These are phyloP conservation scores for Hymenoscyphus infarciens DNA, from an alignment of 2,329 filamentous ascomycete species.

Conservation along the genomic window DNA sequence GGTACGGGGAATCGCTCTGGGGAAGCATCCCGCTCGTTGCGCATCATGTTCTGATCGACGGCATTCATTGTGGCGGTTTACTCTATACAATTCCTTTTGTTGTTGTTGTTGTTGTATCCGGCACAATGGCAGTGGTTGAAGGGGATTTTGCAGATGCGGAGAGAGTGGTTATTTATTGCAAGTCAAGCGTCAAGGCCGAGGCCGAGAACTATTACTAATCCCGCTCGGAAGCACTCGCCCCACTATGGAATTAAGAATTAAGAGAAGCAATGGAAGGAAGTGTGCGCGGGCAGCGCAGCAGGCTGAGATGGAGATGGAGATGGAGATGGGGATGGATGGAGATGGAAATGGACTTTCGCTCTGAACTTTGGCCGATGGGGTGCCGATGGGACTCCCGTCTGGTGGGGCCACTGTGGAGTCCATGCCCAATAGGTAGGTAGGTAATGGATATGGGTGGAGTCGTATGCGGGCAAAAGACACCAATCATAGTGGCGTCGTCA, in stretches of 20 bases:
- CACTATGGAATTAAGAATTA: neutral
- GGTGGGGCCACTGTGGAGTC: too few relatives aligned
- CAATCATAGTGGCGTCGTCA: neutral
- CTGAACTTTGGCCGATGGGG: neutral
- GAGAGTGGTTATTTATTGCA: neutral
- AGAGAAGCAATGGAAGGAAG: too few relatives aligned
- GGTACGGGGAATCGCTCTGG: constrained; percentile 35
- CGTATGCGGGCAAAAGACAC: neutral
- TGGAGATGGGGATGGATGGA: neutral
- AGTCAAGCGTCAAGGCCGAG: neutral
- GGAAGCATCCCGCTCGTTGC: constrained; percentile 50
- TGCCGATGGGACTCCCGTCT: too few relatives aligned
- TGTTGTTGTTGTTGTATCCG: neutral
- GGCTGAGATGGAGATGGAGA: neutral
- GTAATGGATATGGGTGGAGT: neutral
- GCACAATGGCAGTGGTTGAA: neutral
- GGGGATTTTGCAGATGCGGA: neutral
- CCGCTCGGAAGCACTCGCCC: neutral
- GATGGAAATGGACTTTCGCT: neutral
- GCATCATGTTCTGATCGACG: constrained; percentile 28
- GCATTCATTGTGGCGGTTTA: constrained; percentile 28
- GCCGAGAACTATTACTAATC: neutral
- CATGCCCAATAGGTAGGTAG: too few relatives aligned
- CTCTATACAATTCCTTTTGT: neutral
- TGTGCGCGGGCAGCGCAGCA: neutral